Evolutionary conservation across 2,329 filamentous ascomycete genomes (phyloP).

Genomic region (Neonectria neomacrospora): DNA sequence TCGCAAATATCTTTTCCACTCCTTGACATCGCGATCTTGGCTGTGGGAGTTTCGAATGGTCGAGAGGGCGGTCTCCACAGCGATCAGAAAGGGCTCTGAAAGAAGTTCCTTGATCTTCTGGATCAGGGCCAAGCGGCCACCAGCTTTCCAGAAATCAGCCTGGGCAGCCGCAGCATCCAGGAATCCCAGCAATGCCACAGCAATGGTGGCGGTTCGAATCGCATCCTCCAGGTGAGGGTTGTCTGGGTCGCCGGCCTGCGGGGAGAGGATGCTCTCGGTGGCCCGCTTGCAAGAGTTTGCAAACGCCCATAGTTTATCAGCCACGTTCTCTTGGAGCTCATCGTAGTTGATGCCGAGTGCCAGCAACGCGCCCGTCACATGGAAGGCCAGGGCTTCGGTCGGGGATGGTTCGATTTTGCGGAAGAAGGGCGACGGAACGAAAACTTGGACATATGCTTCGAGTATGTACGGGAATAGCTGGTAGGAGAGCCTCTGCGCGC

Average conservation of each 20-base stretch:
- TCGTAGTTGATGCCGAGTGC: conserved; percentile 79
- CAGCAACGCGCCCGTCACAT: conserved; percentile 84
- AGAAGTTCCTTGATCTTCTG: conserved; percentile 77
- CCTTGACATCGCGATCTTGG: conserved; percentile 72
- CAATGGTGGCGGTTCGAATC: conserved; percentile 77
- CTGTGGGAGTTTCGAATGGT: conserved; percentile 84
- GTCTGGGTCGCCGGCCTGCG: conserved; percentile 65
- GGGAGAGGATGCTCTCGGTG: conserved; percentile 65
- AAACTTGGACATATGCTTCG: conserved; percentile 82
- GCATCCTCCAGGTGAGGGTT: conserved; percentile 73
- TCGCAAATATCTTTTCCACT: conserved; percentile 89
- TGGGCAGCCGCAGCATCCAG: conserved; percentile 83
- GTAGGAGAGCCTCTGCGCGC: conserved; percentile 80
- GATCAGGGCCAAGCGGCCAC: conserved; percentile 79
- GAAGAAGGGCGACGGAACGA: conserved; percentile 84
- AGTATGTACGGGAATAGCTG: conserved; percentile 87
- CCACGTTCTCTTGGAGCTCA: conserved; percentile 73
- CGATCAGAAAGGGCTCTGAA: conserved; percentile 85
- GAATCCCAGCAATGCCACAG: conserved; percentile 90
- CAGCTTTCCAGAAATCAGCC: conserved; percentile 81
- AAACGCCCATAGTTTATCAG: conserved; percentile 76
- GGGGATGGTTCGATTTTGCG: conserved; percentile 87
- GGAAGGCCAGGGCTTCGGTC: conserved; percentile 83
- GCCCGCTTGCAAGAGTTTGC: conserved; percentile 75
- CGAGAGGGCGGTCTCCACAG: conserved; percentile 89